A percentile compares a stretch with the other conserved stretches of the same genome.
Evolutionary conservation across 257 asterid genomes (phyloP).

Genomic region (Salvia rosmarinus): DNA sequence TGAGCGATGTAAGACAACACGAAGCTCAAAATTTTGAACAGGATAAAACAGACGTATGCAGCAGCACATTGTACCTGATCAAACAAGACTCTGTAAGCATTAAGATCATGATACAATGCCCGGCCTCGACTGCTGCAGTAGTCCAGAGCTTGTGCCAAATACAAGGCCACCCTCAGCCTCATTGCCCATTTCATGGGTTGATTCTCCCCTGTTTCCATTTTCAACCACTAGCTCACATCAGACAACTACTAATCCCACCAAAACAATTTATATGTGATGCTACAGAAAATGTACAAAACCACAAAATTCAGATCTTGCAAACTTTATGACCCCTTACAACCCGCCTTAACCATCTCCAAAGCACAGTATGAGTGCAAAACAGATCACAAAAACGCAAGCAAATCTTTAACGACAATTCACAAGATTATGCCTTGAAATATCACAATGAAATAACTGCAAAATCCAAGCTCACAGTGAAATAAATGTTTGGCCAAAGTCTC

Average conservation of each 20-base stretch:
- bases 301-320: neutral
- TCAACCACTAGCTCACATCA: conserved; percentile 22
- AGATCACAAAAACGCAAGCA: neutral
- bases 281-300: neutral
- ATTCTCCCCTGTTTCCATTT: conserved; percentile 51
- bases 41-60: neutral
- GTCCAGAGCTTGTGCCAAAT: conserved; percentile 66
- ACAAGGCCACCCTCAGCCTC: conserved; percentile 62
- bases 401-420: neutral
- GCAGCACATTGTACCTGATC: too few species aligned
- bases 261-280: neutral
- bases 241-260: neutral
- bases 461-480: conserved; percentile 66
- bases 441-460: too few species aligned
- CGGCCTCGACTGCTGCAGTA: conserved; percentile 59
- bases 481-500: conserved; percentile 66
- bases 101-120: conserved; percentile 64
- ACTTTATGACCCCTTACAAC: neutral
- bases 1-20: conserved; percentile 1
- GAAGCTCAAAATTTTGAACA: neutral
- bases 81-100: conserved; percentile 67
- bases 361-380: neutral
- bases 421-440: too few species aligned
- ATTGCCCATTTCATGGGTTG: conserved; percentile 75
- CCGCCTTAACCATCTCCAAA: conserved; percentile 9